Evolutionary conservation across 2,329 filamentous ascomycete species (phyloP), one percentile per base, ranked within the genome.

Genomic region (Trichoderma hamatum): DNA sequence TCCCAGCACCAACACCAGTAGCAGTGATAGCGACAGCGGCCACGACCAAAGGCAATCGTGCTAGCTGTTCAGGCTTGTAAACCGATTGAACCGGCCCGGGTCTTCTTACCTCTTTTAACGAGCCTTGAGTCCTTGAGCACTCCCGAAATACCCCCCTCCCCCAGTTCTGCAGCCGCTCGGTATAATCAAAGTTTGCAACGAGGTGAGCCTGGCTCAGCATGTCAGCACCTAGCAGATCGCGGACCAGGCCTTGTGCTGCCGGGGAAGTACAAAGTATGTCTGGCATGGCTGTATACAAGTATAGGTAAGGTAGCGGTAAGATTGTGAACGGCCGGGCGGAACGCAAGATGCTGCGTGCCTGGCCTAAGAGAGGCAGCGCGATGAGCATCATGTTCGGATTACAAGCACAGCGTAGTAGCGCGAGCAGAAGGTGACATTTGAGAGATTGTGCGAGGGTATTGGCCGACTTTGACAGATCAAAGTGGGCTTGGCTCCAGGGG

Each of bases 161-260:
- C 16, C 34, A 36, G 21, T 7, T 14, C 51, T 24, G 61, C 63
- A 26, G 52, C 52, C 56, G 52, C 63, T 66, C 63, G 63, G 63
- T 28, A 66, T 49, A 36, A n/a, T 14, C 55, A 14, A 16, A 21
- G 51, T 43, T 43, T 34, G 28, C 19, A 30, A 34, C 16, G 43
- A n/a, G 28, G 34, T 66, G 51, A 51, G 59, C 36, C 14, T 46
- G 62, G 51, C 34, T 51, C 51, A 19, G 24, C 34, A 46, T 56
- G 36, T 63, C 67, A 68, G 67, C 58, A 63, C 30, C 67, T 14
- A 63, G 49, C 36, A 66, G 36, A 66, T 66, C 51, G n/a, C 52
- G 14, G 36, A 32, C 46, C 63, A 56, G 63, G 30, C 36, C n/a
- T 32, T 58, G 51, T 58, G 36, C 34, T 55, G 63, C 67, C 67